Evolutionary conservation across 306 rosid genomes (phyloP), one percentile per base, ranked within the genome.

Genomic region (Glycine tomentella): DNA sequence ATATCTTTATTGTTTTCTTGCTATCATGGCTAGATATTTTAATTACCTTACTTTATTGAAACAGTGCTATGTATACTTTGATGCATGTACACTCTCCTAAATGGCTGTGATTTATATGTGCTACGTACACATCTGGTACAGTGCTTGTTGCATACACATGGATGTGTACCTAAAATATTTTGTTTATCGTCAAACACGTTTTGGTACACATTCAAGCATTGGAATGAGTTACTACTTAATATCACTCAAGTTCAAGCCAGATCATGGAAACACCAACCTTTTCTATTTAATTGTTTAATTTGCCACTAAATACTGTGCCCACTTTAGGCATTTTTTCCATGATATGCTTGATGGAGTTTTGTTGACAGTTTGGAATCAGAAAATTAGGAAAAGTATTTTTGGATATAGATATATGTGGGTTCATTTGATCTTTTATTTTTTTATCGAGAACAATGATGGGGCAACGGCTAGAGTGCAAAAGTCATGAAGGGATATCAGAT

Each of bases 1-100:
- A 45, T 63, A 75, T 68, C 69, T 59, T 51, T 53, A 56, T 53
- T 71, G 50, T 25, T 25, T 25, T 25, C 31, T 50, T 85, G 17
- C 34, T 0, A 45, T 38, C 50, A 6, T 25, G 51, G 14, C 33
- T 11, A 49, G 78, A 75, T 44, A 14, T 38, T 36, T 71, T 75
- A 65, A 57, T 46, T 66, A 46, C 59, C 16, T 57, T 65, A 61
- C 52, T 76, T 38, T 57, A 25, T 20, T 38, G 14, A 50, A 61
- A 61, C 31, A 52, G 46, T 45, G 55, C 31, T 33, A 10, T 78
- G 42, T 64, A 63, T 64, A 25, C 17, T n/a, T 11, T 49, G 62
- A 33, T 75, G 57, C 51, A 4, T 75, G 66, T 74, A 63, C 40
- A 44, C 53, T 2, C 3, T 44, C 4, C 51, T 15, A 17, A 67